Base-by-base conservation (phyloP, 1,139 yeast genomes). In the Nadsonia commutata region DNA sequence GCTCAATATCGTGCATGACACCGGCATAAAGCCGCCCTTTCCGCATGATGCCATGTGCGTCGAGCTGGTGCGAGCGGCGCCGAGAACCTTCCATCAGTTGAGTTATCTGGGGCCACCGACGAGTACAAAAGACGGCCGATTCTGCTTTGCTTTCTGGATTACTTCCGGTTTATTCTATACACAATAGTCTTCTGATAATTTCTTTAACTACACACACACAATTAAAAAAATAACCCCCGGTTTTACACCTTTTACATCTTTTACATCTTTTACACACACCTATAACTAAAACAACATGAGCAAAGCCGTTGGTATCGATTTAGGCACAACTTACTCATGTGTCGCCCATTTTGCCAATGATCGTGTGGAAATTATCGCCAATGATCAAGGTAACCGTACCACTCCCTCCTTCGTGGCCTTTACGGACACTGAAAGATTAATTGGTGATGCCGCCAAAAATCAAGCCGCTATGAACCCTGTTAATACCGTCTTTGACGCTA, bases 241-340 rank as follows among this genome's bases (percentile, higher is more conserved):
- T 42, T 42, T 36, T 20, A 27, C 40, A 20, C 21, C 13, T n/a
- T n/a, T n/a, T n/a, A n/a, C 20, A 36, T 37, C 20, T 18, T 9
- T 41, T 36, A 16, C n/a, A 41, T 20, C 27, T 21, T 22, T 21
- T 22, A 18, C 17, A 13, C 4, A 9, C 11, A n/a, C 18, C n/a
- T 40, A 40, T 40, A 19, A 37, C 37, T 4, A 23, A 16, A 23
- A 16, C 31, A 27, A 31, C 3, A 52, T 60, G 64, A 56, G 62
- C 51, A 62, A 62, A 55, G 63, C 66, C 45, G 62, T 63, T 49
- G 67, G 69, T 55, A 88, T 88, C 85, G 95, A 85, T 81, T 81
- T 85, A 74, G 97, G 97, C 79, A 86, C 96, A 63, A 84, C 95
- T 58, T 84, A 88, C 83, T 86, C 96, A 54, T 86, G 96, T 81